Base-by-base conservation (phyloP, 306 rosid genomes). In the Rosa multiflora region DNA sequence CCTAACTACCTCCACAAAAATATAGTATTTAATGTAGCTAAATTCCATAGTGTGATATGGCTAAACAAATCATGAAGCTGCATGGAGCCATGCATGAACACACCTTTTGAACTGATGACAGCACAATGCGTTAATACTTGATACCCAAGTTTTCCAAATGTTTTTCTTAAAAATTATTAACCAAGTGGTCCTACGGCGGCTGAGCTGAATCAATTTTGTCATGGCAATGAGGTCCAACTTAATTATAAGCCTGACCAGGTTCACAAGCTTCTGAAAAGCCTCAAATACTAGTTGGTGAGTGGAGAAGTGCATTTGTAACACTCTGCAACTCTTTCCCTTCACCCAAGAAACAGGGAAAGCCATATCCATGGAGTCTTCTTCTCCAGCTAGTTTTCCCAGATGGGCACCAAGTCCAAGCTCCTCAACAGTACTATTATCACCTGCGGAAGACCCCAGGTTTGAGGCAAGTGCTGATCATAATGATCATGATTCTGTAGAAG, bases 351-450 rank as follows among this genome's bases (percentile, higher is more conserved):
- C 42, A 29, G 69, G 0, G 68, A 23, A 10, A 13, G 67, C 68
- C 68, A 14, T 12, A 0, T 15, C 26, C n/a, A 67, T 67, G 71
- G 47, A 39, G 47, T 67, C 71, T 67, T 64, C 70, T 64, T 53
- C 48, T 78, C 63, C 63, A 18, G 29, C 48, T 11, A 40, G 5
- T 13, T 58, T 75, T 7, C 83, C 81, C 1, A 75, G 83, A 78
- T 85, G 85, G 88, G 56, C 71, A 20, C 85, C 85, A 26, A 85
- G 80, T 42, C 56, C 82, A 58, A 78, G 82, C 67, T 80, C 82
- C 10, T 78, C 79, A 26, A 78, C 77, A 43, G 26, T 63, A 1
- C 10, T 58, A 9, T 23, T 43, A 26, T 10, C 55, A 42, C 15
- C 42, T 48, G 17, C 1, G 48, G 55, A 67, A 20, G 20, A 52